Conservation (phyloP, 441 rosid species). For the Erodium texanum region DNA sequence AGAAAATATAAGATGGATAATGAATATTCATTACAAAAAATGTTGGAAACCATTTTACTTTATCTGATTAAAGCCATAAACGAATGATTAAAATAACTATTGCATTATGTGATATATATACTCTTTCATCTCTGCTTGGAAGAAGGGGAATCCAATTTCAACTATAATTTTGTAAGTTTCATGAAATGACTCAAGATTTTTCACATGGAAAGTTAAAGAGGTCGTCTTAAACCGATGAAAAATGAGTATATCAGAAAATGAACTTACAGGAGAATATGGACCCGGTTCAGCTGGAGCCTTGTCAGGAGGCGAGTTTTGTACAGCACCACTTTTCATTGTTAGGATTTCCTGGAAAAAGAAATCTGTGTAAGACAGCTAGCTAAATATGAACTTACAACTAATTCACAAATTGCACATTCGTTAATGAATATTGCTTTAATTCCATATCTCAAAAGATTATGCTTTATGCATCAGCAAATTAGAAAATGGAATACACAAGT, state of each 20-base stretch:
- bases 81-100: neutral
- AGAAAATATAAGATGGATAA: neutral
- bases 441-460: neutral
- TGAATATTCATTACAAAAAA: neutral
- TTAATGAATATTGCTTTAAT: neutral
- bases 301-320: constrained; percentile 84
- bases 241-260: constrained; percentile 17
- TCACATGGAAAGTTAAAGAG: neutral
- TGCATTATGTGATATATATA: neutral
- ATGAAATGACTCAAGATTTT: neutral
- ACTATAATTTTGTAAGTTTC: neutral
- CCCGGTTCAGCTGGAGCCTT: constrained; percentile 60
- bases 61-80: neutral
- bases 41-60: neutral
- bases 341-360: constrained; percentile 55
- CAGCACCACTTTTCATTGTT: constrained; percentile 71
- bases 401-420: neutral
- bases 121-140: neutral
- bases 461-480: neutral
- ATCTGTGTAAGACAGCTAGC: constrained; percentile 13
- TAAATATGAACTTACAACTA: neutral
- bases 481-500: no score
- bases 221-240: constrained; percentile 2
- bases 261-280: constrained; percentile 90
- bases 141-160: neutral